Conservation (phyloP, 2,329 filamentous ascomycete genomes). For the Incumbomyces lentus region DNA sequence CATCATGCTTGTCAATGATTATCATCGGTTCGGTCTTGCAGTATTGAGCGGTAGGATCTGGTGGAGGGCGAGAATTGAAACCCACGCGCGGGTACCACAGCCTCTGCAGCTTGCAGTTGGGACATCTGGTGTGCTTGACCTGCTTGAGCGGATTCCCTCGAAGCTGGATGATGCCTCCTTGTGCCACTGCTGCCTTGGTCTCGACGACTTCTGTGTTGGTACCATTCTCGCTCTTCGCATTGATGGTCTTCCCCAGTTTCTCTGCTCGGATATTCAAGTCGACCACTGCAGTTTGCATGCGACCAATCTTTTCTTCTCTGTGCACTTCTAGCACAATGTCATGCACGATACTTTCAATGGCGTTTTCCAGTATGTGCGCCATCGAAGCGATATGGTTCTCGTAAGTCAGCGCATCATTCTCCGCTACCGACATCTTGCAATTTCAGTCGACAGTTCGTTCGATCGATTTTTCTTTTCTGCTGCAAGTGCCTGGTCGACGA, state of each 20-base stretch:
- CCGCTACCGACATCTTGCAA: not conserved
- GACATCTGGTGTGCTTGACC: conserved; percentile 49
- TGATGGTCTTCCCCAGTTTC: conserved; percentile 18
- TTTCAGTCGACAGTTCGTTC: not conserved
- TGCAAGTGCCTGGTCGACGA: no score
- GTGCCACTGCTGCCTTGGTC: conserved; percentile 43
- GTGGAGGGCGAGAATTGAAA: conserved; percentile 36
- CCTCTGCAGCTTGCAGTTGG: conserved; percentile 49
- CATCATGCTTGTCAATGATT: conserved; percentile 48
- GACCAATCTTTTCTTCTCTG: conserved; percentile 50
- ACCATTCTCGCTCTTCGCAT: conserved; percentile 26
- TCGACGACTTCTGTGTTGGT: conserved; percentile 29
- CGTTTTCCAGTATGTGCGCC: conserved; percentile 44
- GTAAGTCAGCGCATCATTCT: not conserved
- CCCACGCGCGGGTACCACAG: conserved; percentile 48
- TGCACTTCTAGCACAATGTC: conserved; percentile 49
- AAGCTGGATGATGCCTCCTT: conserved; percentile 43
- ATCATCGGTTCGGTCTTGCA: conserved; percentile 52
- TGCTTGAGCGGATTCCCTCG: conserved; percentile 50
- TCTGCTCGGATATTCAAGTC: conserved; percentile 35
- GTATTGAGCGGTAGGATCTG: conserved; percentile 41
- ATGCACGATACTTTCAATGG: conserved; percentile 50
- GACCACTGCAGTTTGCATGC: conserved; percentile 44
- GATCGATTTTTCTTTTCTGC: not conserved
- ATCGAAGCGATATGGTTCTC: conserved; percentile 9